phyloP scores from a whole-genome alignment of 495 filamentous ascomycete genomes.

The Amphirosellinia nigrospora region DNA sequence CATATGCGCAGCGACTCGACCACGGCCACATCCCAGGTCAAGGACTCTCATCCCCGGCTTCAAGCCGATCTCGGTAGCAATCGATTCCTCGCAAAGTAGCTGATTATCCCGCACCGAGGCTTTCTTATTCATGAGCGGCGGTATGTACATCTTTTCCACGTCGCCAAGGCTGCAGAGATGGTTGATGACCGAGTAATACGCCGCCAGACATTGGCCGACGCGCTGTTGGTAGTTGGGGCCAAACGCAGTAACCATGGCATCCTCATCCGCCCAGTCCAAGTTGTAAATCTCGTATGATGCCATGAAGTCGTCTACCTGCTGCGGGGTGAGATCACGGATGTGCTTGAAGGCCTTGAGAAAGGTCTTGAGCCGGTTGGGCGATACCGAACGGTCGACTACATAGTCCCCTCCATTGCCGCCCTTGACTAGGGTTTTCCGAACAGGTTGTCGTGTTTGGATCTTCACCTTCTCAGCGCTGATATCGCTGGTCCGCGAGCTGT shows the following conservation, averaged over 20 bases:
- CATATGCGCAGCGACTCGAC: conserved; percentile 68
- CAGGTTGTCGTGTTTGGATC: conserved; percentile 10
- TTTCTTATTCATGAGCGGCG: conserved; percentile 65
- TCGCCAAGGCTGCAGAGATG: conserved; percentile 70
- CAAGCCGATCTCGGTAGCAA: conserved; percentile 60
- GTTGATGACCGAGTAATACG: conserved; percentile 69
- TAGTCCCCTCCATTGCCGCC: conserved; percentile 29
- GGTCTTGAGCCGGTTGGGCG: conserved; percentile 60
- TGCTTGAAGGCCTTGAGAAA: conserved; percentile 63
- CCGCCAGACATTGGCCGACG: conserved; percentile 64
- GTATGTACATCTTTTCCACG: conserved; percentile 74
- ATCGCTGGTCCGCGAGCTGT: conserved; percentile 41
- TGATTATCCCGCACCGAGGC: conserved; percentile 59
- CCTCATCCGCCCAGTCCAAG: conserved; percentile 66
- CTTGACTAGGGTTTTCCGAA: not conserved
- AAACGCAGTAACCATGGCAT: conserved; percentile 62
- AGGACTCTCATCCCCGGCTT: conserved; percentile 58
- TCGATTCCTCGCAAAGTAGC: conserved; percentile 65
- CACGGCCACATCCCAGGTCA: conserved; percentile 66
- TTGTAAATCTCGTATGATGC: conserved; percentile 71
- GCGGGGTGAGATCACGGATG: conserved; percentile 60
- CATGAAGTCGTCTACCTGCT: conserved; percentile 70
- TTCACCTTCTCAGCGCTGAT: conserved; percentile 37
- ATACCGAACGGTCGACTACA: conserved; percentile 53
- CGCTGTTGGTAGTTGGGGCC: conserved; percentile 64